A percentile compares a stretch with the other conserved stretches of the same genome.
These are phyloP conservation scores for Musa troglodytarum DNA, from an alignment of 176 grass and related monocot genomes.

Conservation along the genomic window DNA sequence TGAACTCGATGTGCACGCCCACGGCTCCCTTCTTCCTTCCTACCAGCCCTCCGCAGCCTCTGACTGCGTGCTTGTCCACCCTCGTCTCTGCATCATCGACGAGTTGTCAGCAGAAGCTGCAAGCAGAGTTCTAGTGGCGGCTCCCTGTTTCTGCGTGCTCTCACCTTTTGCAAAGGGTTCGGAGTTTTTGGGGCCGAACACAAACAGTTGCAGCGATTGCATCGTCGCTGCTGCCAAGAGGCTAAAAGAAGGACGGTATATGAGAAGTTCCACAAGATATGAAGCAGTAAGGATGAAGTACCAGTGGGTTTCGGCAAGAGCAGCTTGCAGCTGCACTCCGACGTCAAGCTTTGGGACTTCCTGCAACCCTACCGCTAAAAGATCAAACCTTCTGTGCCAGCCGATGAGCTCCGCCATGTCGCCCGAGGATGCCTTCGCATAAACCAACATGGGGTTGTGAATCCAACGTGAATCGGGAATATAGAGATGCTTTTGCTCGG, in stretches of 20 bases:
- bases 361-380: constrained; percentile 50
- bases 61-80: constrained; percentile 32
- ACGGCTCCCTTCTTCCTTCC: constrained; percentile 73
- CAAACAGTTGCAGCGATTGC: constrained; percentile 55
- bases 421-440: constrained; percentile 29
- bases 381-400: constrained; percentile 39
- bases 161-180: constrained; percentile 38
- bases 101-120: no score
- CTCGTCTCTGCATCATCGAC: constrained; percentile 32
- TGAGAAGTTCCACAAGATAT: not conserved
- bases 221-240: constrained; percentile 39
- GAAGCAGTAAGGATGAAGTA: not conserved
- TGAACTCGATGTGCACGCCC: constrained; percentile 48
- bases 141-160: not conserved
- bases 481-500: not conserved
- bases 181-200: constrained; percentile 44
- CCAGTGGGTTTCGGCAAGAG: constrained; percentile 40
- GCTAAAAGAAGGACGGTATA: constrained; percentile 5
- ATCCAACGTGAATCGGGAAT: not conserved
- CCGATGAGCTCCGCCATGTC: constrained; percentile 39
- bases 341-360: constrained; percentile 44
- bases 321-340: constrained; percentile 33
- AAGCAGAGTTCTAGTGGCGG: no score
- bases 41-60: constrained; percentile 45
- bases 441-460: not conserved